Evolutionary conservation across 768 basidiomycete genomes (phyloP), one percentile per base, ranked within the genome.

Genomic region (Megacollybia marginata): DNA sequence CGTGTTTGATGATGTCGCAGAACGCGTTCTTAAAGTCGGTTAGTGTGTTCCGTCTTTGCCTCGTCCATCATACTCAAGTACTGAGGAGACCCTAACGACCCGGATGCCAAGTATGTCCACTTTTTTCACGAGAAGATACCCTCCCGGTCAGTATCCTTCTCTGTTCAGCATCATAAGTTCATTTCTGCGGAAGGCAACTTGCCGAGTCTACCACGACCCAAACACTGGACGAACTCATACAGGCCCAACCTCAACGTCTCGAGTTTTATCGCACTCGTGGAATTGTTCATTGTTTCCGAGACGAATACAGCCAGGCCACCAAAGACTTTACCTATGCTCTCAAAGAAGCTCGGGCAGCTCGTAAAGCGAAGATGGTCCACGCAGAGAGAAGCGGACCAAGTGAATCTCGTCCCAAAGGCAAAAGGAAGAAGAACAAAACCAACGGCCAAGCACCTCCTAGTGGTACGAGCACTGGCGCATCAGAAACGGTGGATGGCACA

Each of bases 51-150:
- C 9, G n/a, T 12, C 33, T 46, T 46, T 42, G 23, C n/a, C 34
- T n/a, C 42, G 35, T 33, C 18, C 15, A 40, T 8, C 38, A 13
- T 18, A 13, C 18, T 40, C 18, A 40, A 40, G 38, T 8, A 40
- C 40, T 9, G 32, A 34, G 12, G 52, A 90, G 91, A 92, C 62
- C 87, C 88, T 0, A 69, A 74, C 54, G 85, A 92, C 55, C 56
- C 75, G 9, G 88, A 92, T 57, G 90, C 91, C 11, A 80, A 76
- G 71, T 92, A 93, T 62, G 90, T 94, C 2, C 85, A 92, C 59
- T 94, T 94, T 62, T 94, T 94, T 67, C 92, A 94, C 57, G 91
- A 94, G 61, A 93, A 92, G 69, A 94, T 94, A 55, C 92, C 92
- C 18, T 93, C 92, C 49, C 76, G 91, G 90, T 92, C 53, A 52